These are phyloP conservation scores for Lactarius quietus DNA, from an alignment of 768 basidiomycete species.

Conservation along the genomic window DNA sequence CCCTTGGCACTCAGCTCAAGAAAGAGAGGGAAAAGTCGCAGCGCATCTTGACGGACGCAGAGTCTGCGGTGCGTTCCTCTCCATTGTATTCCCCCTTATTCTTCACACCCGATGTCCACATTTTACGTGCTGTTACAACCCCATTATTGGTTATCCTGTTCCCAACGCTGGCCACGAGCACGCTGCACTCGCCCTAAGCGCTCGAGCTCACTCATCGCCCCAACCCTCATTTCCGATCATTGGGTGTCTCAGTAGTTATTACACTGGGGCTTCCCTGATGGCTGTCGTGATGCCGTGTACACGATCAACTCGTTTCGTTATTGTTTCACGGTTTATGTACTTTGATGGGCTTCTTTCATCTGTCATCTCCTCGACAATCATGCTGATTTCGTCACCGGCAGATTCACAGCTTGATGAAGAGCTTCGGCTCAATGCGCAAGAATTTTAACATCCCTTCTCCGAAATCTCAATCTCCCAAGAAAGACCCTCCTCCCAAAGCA, in stretches of 20 bases:
- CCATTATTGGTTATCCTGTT: not conserved
- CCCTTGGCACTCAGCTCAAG: conserved; percentile 70
- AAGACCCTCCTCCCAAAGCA: conserved; percentile 37
- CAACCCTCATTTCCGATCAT: not conserved
- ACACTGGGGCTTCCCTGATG: not conserved
- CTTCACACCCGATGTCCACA: not conserved
- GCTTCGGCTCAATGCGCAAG: conserved; percentile 60
- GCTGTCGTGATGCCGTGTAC: not conserved
- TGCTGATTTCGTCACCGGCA: conserved; percentile 5
- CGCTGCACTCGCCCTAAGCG: not conserved
- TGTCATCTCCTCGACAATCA: not conserved
- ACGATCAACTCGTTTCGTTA: not conserved
- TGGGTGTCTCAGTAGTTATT: not conserved
- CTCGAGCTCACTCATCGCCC: not conserved
- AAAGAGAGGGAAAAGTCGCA: conserved; percentile 75
- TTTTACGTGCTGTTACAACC: not conserved
- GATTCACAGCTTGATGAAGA: conserved; percentile 49
- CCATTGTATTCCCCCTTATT: not conserved
- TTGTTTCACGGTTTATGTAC: not conserved
- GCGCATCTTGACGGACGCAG: conserved; percentile 68
- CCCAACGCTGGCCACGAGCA: not conserved
- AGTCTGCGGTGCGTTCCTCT: conserved; percentile 53
- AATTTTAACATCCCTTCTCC: conserved; percentile 46
- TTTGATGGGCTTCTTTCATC: not conserved
- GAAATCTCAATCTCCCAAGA: conserved; percentile 41